A percentile compares a stretch with the other conserved stretches of the same genome.
phyloP scores from a whole-genome alignment of 1,139 yeast species.

The Eremothecium cymbalariae region DNA sequence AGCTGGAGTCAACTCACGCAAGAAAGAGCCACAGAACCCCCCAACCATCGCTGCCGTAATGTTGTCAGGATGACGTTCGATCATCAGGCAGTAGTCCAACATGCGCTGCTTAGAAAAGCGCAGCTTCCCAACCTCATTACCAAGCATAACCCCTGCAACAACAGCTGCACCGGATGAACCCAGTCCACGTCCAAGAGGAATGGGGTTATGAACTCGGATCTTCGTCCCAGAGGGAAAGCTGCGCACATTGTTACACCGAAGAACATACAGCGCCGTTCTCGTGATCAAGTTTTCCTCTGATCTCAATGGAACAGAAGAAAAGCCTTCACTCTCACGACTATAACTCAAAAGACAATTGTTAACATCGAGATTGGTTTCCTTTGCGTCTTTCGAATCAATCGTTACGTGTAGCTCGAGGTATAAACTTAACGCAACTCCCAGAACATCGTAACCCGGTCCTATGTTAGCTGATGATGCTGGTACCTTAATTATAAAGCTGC shows the following conservation, averaged over 20 bases:
- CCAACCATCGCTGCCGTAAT: constrained; percentile 99
- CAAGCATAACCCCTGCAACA: constrained; percentile 92
- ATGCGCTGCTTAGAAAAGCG: constrained; percentile 68
- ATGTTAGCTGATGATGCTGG: constrained; percentile 98
- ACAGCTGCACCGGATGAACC: constrained; percentile 99
- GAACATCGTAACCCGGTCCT: constrained; percentile 96
- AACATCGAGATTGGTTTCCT: constrained; percentile 48
- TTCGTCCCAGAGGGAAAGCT: constrained; percentile 80
- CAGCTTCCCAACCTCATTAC: constrained; percentile 72
- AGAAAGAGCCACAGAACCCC: constrained; percentile 91
- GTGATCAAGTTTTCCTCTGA: constrained; percentile 81
- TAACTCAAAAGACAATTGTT: constrained; percentile 65
- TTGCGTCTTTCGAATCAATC: constrained; percentile 44
- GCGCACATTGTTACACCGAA: constrained; percentile 69
- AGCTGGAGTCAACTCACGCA: constrained; percentile 65
- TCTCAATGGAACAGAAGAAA: constrained; percentile 64
- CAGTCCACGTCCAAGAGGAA: constrained; percentile 91
- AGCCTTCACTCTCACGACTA: constrained; percentile 64
- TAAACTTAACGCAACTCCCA: constrained; percentile 79
- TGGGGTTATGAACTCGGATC: constrained; percentile 76
- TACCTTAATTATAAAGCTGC: constrained; percentile 55
- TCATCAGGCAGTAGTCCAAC: constrained; percentile 91
- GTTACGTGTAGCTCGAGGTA: constrained; percentile 62
- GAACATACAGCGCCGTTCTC: constrained; percentile 81
- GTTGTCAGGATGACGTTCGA: constrained; percentile 96